Evolutionary conservation across 2,329 filamentous ascomycete genomes (phyloP), one percentile per base, ranked within the genome.

Genomic region (Aspergillus latus): DNA sequence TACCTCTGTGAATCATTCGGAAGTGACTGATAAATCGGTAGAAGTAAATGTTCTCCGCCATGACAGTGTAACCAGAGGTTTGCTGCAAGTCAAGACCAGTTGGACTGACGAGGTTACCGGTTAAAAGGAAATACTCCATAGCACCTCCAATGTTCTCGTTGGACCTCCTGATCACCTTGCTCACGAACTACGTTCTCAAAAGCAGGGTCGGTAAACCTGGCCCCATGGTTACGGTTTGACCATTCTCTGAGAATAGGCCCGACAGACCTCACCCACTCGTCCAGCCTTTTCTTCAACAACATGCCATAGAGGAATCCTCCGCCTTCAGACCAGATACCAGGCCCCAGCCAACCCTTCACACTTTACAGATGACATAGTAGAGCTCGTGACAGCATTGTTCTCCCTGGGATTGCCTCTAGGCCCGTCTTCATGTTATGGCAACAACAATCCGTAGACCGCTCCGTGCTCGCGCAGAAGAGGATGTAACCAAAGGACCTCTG

Each of bases 11-110:
- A 56, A 99, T 91, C 92, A 97, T 97, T 64, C 94, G 89, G 83
- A 99, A 99, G 75, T 99, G 94, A 74, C 90, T 94, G 78, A 99
- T 96, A 78, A 97, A 99, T 67, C 94, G 90, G 68, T 96, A 86
- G 73, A 97, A 99, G 78, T 99, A 99, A 72, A 99, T 93, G 82
- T 97, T 97, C 73, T 99, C 94, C 2, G 94, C 94, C 50, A 97
- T 92, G 49, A 99, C 92, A 0, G 91, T 96, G 74, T 96, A 99
- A 60, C 94, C 94, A 10, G 93, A 94, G 0, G 88, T 88, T 74
- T 99, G 94, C 71, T 97, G 94, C 68, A 97, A 75, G 81, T 99
- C 94, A 40, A 99, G 82, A 62, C 94, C 94, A 30, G 90, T 96
- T 11, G 90, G 87, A 79, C 90, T 96, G 68, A 91, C 86, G 45